Base-by-base conservation (phyloP, 2,329 filamentous ascomycete species). In the Elsinoe batatas region DNA sequence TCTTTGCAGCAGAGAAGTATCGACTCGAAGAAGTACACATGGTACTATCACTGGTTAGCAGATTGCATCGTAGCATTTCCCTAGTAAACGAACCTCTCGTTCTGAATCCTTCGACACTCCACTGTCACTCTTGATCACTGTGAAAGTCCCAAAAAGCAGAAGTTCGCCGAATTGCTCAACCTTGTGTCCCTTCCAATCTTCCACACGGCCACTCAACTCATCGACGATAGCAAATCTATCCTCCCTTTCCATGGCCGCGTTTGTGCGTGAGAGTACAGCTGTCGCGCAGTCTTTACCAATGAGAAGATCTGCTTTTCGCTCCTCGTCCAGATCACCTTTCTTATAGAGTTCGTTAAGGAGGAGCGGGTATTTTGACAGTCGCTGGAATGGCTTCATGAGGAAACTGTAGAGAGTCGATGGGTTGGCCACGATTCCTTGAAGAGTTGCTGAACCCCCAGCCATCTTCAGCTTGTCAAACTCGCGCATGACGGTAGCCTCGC, bases 1-100 rank as follows among this genome's bases (percentile, higher is more conserved):
- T 97, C 93, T 75, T 97, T 98, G 80, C 93, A 97, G 71, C 93
- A 97, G 32, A 98, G 80, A 42, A 98, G 76, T 57, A 98, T 98
- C 67, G 83, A 87, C 69, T 97, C 88, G 69, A 98, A 98, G 30
- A 98, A 83, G 71, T 95, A 98, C 59, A 98, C 94, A 70, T 95
- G 91, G 69, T 97, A 98, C 87, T 95, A 63, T 26, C 18, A 44
- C 12, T 15, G 0, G 33, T 60, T 12, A 60, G 58, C 53, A 13
- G 38, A 20, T 3, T 42, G 17, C 11, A 43, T 17, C 15, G 2
- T 10, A 22, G 18, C 12, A 30, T 11, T 30, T 6, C 20, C 3
- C 3, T 35, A 12, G 40, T 18, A 42, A 4, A 46, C 79, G 68
- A 72, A 91, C 88, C 71, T 96, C 91, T 78, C 91, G 87, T 73